A percentile compares a stretch with the other conserved stretches of the same genome.
Evolutionary conservation across 345 rosid species (phyloP).

Genomic region (Tarenaya hassleriana): DNA sequence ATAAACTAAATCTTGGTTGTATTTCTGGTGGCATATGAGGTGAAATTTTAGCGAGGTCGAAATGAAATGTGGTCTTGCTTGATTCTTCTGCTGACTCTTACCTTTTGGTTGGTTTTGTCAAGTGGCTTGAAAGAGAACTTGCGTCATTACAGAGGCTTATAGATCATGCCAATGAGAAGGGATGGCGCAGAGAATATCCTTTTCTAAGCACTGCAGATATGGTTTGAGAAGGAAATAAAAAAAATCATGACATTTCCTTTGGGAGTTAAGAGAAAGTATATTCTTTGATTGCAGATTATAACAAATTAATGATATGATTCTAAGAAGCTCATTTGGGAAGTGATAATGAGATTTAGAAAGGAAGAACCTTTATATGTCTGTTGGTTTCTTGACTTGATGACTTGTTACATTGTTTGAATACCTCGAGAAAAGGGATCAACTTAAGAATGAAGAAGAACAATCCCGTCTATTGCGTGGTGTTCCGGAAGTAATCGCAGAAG

Average conservation of each 20-base stretch:
- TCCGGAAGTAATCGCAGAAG: conserved; percentile 65
- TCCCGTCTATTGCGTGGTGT: conserved; percentile 47
- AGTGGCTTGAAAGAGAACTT: conserved; percentile 73
- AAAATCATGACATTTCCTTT: too few relatives aligned
- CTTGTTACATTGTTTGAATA: conserved; percentile 56
- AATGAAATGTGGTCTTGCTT: neutral
- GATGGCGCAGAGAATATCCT: conserved; percentile 98
- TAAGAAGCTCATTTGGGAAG: conserved; percentile 1
- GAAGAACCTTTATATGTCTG: neutral
- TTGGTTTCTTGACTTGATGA: conserved; percentile 49
- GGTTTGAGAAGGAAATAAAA: neutral
- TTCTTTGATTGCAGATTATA: conserved; percentile 4
- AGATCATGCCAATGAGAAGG: conserved; percentile 77
- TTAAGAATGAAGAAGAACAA: conserved; percentile 60
- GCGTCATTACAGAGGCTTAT: conserved; percentile 49
- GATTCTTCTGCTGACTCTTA: conserved; percentile 16
- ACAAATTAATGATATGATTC: conserved; percentile 1
- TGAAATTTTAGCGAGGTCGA: conserved; percentile 10
- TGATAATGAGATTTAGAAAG: conserved; percentile 6
- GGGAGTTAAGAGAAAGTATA: neutral
- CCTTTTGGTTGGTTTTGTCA: conserved; percentile 20
- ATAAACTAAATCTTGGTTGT: too few relatives aligned
- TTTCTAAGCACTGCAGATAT: conserved; percentile 9
- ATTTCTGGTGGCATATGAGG: neutral
- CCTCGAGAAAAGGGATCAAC: conserved; percentile 65